Percentiles rank a stretch among this genome's conserved stretches.
phyloP scores from a whole-genome alignment of 176 grass and related monocot genomes.

The Lolium rigidum region DNA sequence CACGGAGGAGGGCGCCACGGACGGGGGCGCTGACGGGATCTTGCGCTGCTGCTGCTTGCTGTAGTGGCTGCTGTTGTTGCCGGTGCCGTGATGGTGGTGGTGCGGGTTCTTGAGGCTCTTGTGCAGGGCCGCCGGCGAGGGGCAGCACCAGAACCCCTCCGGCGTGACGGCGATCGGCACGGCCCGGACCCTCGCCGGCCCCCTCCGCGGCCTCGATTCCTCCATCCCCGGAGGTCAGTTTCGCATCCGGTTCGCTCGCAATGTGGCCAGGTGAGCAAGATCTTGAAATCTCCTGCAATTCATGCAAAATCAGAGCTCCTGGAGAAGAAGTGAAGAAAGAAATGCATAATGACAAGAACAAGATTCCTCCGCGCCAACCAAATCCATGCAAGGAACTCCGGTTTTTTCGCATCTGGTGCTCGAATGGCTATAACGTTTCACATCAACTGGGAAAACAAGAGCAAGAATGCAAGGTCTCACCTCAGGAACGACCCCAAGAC shows the following conservation, averaged over 20 bases:
- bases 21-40: conserved; percentile 36
- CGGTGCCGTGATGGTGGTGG: conserved; percentile 30
- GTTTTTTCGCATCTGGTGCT: neutral
- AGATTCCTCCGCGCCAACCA: neutral
- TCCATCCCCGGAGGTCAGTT: neutral
- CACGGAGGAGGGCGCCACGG: conserved; percentile 47
- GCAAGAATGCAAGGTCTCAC: neutral
- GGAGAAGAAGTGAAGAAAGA: neutral
- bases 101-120: conserved; percentile 83
- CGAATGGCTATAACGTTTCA: neutral
- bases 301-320: conserved; percentile 3
- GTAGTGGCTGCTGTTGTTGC: neutral
- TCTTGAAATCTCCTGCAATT: neutral
- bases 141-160: conserved; percentile 96
- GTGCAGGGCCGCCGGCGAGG: conserved; percentile 81
- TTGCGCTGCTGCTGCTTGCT: conserved; percentile 36
- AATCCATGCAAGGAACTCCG: neutral
- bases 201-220: conserved; percentile 40
- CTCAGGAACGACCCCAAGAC: neutral
- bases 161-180: conserved; percentile 91
- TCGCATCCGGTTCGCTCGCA: conserved; percentile 24
- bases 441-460: neutral
- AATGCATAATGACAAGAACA: neutral
- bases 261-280: neutral
- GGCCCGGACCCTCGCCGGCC: conserved; percentile 49